Conservation (phyloP, 140 eudicot species). For the Flaveria floridana region DNA sequence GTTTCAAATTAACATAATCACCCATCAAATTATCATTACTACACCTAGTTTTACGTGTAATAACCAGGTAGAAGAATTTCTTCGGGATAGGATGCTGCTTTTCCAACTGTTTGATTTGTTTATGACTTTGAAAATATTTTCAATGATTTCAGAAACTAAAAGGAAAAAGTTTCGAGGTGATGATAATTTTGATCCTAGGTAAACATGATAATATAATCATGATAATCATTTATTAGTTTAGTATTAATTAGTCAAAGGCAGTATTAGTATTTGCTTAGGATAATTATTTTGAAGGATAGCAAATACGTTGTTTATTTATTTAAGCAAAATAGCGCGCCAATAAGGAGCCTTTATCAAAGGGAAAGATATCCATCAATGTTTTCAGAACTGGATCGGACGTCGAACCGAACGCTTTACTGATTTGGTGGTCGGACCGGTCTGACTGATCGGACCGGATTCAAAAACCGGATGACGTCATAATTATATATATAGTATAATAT, state of each 20-base stretch:
- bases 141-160: background rate
- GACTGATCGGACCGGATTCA: too few relatives aligned
- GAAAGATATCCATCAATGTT: background rate
- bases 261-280: background rate
- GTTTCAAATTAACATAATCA: background rate
- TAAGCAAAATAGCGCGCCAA: too few relatives aligned
- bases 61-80: background rate
- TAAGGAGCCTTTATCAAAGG: background rate
- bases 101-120: background rate
- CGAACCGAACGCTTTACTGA: too few relatives aligned
- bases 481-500: too few relatives aligned
- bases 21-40: background rate
- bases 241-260: background rate
- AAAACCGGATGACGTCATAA: too few relatives aligned
- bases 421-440: too few relatives aligned
- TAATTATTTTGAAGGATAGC: background rate
- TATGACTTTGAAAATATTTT: background rate
- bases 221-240: background rate
- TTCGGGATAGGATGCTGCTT: background rate
- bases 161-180: background rate
- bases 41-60: background rate
- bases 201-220: background rate
- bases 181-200: background rate
- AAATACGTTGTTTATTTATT: too few relatives aligned
- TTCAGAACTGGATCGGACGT: too few relatives aligned